Percentiles rank a stretch among this genome's conserved stretches.
Evolutionary conservation across 805 yeast genomes (phyloP).

Genomic region (Monosporozyma aerobia): DNA sequence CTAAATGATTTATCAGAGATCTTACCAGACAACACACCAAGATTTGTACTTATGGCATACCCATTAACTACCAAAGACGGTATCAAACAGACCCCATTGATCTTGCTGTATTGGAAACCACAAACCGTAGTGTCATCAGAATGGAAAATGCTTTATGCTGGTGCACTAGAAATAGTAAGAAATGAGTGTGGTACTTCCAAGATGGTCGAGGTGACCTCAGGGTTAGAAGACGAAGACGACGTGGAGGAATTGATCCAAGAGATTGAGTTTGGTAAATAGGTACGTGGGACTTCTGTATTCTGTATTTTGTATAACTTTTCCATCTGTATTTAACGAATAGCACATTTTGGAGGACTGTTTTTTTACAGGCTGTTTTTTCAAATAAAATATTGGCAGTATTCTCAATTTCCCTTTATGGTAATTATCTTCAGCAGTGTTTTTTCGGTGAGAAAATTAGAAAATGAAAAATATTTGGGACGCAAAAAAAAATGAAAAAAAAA

Average conservation of each 20-base stretch:
- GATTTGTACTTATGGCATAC: slow-evolving; percentile 67
- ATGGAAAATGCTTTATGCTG: slow-evolving; percentile 81
- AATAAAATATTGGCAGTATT: neutral
- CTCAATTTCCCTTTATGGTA: neutral
- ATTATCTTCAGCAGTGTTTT: too few species aligned
- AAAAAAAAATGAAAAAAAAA: neutral
- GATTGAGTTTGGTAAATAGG: slow-evolving; percentile 31
- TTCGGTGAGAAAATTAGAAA: neutral
- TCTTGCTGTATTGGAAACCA: slow-evolving; percentile 82
- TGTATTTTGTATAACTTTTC: neutral
- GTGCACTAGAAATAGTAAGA: slow-evolving; percentile 74
- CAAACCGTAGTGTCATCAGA: slow-evolving; percentile 70
- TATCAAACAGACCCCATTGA: slow-evolving; percentile 61
- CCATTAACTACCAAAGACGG: slow-evolving; percentile 68
- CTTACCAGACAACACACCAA: slow-evolving; percentile 73
- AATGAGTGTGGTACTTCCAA: slow-evolving; percentile 66
- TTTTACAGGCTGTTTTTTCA: neutral
- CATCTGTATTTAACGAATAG: neutral
- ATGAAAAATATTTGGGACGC: neutral
- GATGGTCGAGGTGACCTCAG: slow-evolving; percentile 29
- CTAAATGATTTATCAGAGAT: slow-evolving; percentile 62
- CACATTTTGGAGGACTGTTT: neutral
- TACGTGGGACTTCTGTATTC: neutral
- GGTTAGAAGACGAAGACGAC: slow-evolving; percentile 28
- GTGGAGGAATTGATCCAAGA: slow-evolving; percentile 24